Percentiles rank a stretch among this genome's conserved stretches.
Conservation (phyloP, 257 asterid genomes). For the Capsicum rhomboideum region DNA sequence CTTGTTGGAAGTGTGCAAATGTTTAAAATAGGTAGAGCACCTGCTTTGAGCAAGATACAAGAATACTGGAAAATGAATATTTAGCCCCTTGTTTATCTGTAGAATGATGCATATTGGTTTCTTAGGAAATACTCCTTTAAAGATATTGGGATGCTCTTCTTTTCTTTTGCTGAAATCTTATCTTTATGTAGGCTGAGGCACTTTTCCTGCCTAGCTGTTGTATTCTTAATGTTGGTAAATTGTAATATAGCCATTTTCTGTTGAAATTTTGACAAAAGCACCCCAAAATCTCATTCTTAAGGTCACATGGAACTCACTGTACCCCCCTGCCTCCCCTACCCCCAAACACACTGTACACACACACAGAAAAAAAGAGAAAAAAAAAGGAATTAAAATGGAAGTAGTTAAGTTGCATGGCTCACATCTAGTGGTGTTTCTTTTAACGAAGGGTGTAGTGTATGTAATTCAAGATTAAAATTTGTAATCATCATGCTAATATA, state of each 20-base stretch:
- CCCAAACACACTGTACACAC: not conserved
- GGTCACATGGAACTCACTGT: not conserved
- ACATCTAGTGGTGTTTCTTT: not conserved
- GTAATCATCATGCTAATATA: no score
- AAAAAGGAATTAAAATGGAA: not conserved
- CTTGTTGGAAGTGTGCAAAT: not conserved
- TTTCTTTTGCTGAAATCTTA: not conserved
- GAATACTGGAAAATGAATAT: not conserved
- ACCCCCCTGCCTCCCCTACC: not conserved
- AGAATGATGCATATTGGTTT: not conserved
- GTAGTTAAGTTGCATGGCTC: not conserved
- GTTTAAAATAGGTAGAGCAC: not conserved
- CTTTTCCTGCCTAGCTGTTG: not conserved
- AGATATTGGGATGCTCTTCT: not conserved
- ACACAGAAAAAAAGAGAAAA: not conserved
- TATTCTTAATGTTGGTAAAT: not conserved
- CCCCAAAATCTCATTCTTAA: not conserved
- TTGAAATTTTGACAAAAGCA: not conserved
- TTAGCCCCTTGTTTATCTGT: not conserved
- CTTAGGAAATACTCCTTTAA: not conserved
- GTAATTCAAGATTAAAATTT: not conserved
- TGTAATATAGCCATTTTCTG: not conserved
- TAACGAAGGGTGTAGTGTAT: not conserved
- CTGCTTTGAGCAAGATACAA: not conserved
- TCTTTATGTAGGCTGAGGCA: not conserved